Evolutionary conservation across 306 rosid genomes (phyloP), one percentile per base, ranked within the genome.

Genomic region (Glycine soja): DNA sequence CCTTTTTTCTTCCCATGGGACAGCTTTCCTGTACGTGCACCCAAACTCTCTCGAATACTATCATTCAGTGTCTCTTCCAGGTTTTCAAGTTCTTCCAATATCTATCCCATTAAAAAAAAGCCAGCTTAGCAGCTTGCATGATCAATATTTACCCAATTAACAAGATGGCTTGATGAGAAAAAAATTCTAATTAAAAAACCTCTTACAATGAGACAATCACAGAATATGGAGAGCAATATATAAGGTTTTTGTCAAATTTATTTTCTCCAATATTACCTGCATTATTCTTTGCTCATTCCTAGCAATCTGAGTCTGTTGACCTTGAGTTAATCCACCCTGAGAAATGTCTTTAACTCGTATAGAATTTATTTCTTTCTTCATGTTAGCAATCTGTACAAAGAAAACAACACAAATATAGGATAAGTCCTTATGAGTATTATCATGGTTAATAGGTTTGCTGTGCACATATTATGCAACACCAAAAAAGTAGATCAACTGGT

Each of bases 251-350:
- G 75, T 48, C 64, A 53, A 18, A 42, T 65, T 71, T 67, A 52
- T 62, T 80, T 81, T 78, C 62, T 70, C 51, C 80, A 72, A 77
- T 34, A 77, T 75, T 86, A 95, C 99, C 97, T 95, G 92, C 61
- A 85, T 14, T 12, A 90, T 95, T 86, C 99, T 91, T 81, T 95
- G 99, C 84, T 95, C 99, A 85, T 93, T 95, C 83, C 99, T 87
- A 38, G 99, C 99, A 80, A 95, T 95, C 85, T 95, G 99, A 79
- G 91, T 90, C 84, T 91, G 99, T 85, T 95, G 99, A 68, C 99
- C 99, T 81, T 95, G 99, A 45, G 98, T 91, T 88, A 95, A 85
- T 10, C 99, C 99, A 75, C 99, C 99, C 87, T 95, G 99, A 85
- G 98, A 77, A 72, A 93, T 91, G 88, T 93, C 99, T 86, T 95